Evolutionary conservation across 495 filamentous ascomycete species (phyloP), one percentile per base, ranked within the genome.

Genomic region (Aspergillus kassunensis): DNA sequence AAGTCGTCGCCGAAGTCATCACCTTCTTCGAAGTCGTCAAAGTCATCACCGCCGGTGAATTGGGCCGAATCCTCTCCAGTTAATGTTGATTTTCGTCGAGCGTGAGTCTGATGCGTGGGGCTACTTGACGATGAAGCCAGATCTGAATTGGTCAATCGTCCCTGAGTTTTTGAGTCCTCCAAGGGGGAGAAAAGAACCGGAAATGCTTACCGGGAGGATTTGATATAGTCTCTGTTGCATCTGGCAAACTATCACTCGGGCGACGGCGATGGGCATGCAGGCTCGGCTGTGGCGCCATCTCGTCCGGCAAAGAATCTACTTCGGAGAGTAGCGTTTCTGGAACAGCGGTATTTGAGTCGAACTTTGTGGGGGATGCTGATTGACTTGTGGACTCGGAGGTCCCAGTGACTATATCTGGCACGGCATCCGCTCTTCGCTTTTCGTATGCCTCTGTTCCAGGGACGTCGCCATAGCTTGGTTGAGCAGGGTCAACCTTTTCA

Each of bases 1-100:
- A 97, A 97, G 66, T 95, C 90, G 30, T 64, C 73, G 56, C n/a
- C n/a, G n/a, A n/a, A n/a, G n/a, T 82, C 83, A 46, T 78, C 80
- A 34, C 85, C 88, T 64, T 90, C 90, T 63, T 91, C 91, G 64
- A 97, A 97, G 60, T 97, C 91, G 68, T 97, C 93, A 80, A 97
- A 96, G 53, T 95, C 91, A 62, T 93, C 91, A 54, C 73, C 20
- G 54, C 61, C 42, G 30, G 19, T 23, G n/a, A 48, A 50, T 75
- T 70, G 72, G 46, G 66, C 56, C 29, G 66, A 62, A 49, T 68
- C 68, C 44, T 72, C 68, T 51, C 66, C 69, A 42, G 68, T 51
- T 43, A 54, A 35, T 44, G 56, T 56, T 48, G 56, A 59, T 43
- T 49, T 46, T 46, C 48, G 50, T 52, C 52, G 41, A 40, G 43